Conservation (phyloP, 2,329 filamentous ascomycete genomes). For the Leptographium procerum region DNA sequence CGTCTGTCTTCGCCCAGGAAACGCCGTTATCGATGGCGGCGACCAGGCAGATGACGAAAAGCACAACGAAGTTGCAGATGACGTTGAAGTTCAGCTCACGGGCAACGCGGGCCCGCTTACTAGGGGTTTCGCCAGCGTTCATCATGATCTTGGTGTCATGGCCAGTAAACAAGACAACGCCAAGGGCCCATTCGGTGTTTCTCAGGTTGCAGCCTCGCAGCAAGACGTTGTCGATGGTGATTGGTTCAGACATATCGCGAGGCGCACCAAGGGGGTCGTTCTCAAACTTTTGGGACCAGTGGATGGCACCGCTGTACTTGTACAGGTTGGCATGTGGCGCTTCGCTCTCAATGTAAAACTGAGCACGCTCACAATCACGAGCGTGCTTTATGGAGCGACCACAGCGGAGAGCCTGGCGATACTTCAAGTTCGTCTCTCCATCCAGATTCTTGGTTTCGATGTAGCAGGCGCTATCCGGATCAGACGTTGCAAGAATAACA, state of each 20-base stretch:
- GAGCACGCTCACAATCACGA: constrained; percentile 77
- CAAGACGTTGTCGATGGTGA: constrained; percentile 89
- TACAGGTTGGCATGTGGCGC: constrained; percentile 88
- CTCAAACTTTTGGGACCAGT: constrained; percentile 68
- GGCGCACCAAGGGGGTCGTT: constrained; percentile 46
- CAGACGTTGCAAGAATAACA: constrained; percentile 84
- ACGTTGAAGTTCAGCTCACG: constrained; percentile 96
- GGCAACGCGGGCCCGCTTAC: constrained; percentile 82
- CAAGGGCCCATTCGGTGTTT: constrained; percentile 93
- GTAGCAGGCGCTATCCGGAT: constrained; percentile 88
- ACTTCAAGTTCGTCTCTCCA: constrained; percentile 94
- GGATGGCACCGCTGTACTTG: constrained; percentile 81
- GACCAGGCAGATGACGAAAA: constrained; percentile 81
- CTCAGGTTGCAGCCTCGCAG: constrained; percentile 86
- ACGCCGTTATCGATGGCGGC: constrained; percentile 76
- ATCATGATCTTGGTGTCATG: constrained; percentile 99
- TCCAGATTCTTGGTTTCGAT: constrained; percentile 98
- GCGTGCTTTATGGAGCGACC: constrained; percentile 77
- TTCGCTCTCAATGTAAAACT: constrained; percentile 86
- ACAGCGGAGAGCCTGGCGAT: constrained; percentile 80
- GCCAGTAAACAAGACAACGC: constrained; percentile 87
- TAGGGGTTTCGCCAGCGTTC: constrained; percentile 90
- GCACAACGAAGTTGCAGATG: constrained; percentile 86
- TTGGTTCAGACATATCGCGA: constrained; percentile 78
- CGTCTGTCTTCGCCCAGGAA: constrained; percentile 63